Evolutionary conservation across 2,329 filamentous ascomycete species (phyloP).

Genomic region (Fusarium drepaniforme): DNA sequence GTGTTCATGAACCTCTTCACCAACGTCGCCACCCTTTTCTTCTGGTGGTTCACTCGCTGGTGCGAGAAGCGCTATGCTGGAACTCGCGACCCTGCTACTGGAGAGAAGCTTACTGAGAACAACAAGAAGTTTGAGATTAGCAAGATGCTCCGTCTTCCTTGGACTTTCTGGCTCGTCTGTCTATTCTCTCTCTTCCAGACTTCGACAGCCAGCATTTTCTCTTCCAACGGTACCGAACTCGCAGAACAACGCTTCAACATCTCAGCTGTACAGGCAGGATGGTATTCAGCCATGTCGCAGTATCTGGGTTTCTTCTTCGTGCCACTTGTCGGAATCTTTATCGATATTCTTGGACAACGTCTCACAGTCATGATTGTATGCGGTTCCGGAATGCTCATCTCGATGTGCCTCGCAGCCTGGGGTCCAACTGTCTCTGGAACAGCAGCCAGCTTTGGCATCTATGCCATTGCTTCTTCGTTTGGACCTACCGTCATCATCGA

Average conservation of each 20-base stretch:
- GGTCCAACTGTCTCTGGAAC: conserved; percentile 62
- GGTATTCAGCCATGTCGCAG: conserved; percentile 69
- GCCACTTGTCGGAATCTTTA: conserved; percentile 65
- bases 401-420: conserved; percentile 69
- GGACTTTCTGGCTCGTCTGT: conserved; percentile 69
- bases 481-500: conserved; percentile 72
- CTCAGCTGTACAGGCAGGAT: conserved; percentile 67
- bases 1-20: conserved; percentile 75
- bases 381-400: conserved; percentile 60
- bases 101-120: conserved; percentile 70
- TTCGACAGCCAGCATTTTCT: conserved; percentile 65
- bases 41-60: conserved; percentile 68
- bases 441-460: conserved; percentile 70
- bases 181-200: conserved; percentile 70
- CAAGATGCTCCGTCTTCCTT: conserved; percentile 69
- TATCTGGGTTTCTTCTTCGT: conserved; percentile 71
- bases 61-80: conserved; percentile 61
- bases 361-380: conserved; percentile 66
- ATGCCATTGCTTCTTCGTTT: conserved; percentile 65
- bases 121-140: conserved; percentile 67
- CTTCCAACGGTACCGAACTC: conserved; percentile 70
- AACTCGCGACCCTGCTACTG: conserved; percentile 66
- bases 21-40: conserved; percentile 64
- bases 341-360: conserved; percentile 68
- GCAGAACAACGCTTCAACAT: conserved; percentile 70